Percentiles rank a stretch among this genome's conserved stretches.
These are phyloP conservation scores for Aspergillus terreus DNA, from an alignment of 2,329 filamentous ascomycete species.

Conservation along the genomic window DNA sequence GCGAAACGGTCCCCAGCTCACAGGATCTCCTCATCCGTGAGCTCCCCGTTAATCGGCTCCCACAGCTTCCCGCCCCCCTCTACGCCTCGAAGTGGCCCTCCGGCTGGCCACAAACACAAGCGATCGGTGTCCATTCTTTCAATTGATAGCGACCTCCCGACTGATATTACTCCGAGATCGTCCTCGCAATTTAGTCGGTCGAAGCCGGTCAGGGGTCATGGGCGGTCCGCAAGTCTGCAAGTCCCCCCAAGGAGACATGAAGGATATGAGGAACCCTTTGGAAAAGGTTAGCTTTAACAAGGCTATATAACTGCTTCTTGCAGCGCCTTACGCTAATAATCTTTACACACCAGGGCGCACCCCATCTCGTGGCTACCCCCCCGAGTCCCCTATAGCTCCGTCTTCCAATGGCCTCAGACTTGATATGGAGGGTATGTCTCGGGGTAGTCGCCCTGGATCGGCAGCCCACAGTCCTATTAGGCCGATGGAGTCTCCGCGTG, in stretches of 20 bases:
- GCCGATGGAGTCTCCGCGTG: slow-evolving; percentile 38
- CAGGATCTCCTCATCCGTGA: slow-evolving; percentile 38
- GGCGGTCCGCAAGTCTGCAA: slow-evolving; percentile 76
- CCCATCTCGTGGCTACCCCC: slow-evolving; percentile 30
- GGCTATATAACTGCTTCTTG: not conserved
- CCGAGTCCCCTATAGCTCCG: slow-evolving; percentile 29
- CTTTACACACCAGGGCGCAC: slow-evolving; percentile 26
- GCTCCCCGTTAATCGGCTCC: slow-evolving; percentile 35
- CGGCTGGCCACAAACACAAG: slow-evolving; percentile 59
- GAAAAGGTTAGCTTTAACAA: slow-evolving; percentile 32
- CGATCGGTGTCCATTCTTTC: slow-evolving; percentile 80
- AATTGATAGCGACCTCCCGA: slow-evolving; percentile 54
- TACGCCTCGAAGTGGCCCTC: slow-evolving; percentile 30
- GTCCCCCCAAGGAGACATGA: slow-evolving; percentile 55
- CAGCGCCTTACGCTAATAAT: not conserved
- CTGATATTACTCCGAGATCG: slow-evolving; percentile 27
- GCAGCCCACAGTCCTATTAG: slow-evolving; percentile 30
- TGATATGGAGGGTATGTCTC: slow-evolving; percentile 29
- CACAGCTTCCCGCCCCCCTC: slow-evolving; percentile 41
- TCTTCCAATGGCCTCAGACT: slow-evolving; percentile 27
- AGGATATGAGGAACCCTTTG: slow-evolving; percentile 36
- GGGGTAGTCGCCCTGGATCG: slow-evolving; percentile 20
- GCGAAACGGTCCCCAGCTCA: slow-evolving; percentile 34
- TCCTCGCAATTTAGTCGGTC: slow-evolving; percentile 39
- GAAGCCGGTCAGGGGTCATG: slow-evolving; percentile 63